Base-by-base conservation (phyloP, 768 basidiomycete species). In the Melanogaster broomeanus region DNA sequence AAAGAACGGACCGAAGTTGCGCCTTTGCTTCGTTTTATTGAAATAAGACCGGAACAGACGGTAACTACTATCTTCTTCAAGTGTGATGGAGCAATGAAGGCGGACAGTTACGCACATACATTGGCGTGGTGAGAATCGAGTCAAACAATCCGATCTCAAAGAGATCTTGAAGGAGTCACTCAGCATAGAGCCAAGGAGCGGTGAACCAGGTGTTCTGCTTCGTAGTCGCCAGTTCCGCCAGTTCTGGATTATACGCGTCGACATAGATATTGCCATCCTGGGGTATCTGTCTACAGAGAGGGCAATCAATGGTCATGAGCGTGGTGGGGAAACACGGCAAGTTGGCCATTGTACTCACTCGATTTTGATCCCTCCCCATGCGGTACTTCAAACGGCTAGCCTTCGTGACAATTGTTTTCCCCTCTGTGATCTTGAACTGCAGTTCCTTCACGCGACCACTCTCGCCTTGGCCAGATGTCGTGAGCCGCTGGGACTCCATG, bases 141-240 rank as follows among this genome's bases (percentile, higher is more conserved):
- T 24, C n/a, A n/a, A n/a, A n/a, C 25, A 50, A 39, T 4, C 13
- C 24, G 12, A 44, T 48, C 19, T 11, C 25, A 27, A 21, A 54
- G 45, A 49, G 34, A 51, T 53, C 21, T 13, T 18, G 3, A 35
- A 43, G 4, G 38, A 66, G 88, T 58, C 74, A 97, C 87, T 98
- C 96, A 50, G 93, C 93, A 66, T 79, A 98, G 18, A 99, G 77
- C 96, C 96, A 99, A 2, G 94, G 92, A 6, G 90, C 84, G 8
- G 82, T 88, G 64, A 92, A 93, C 96, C 96, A 99, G 0, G 87
- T 89, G 53, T 85, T 78, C 60, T 77, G 74, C 3, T 69, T 66
- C 1, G 74, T 65, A 24, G 73, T 67, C 0, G 72, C 71, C 2
- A 90, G 76, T 1, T 69, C 66, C 5, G 67, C 66, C 12, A 99